Evolutionary conservation across 768 basidiomycete genomes (phyloP).

Genomic region (Mycena capillaripes): DNA sequence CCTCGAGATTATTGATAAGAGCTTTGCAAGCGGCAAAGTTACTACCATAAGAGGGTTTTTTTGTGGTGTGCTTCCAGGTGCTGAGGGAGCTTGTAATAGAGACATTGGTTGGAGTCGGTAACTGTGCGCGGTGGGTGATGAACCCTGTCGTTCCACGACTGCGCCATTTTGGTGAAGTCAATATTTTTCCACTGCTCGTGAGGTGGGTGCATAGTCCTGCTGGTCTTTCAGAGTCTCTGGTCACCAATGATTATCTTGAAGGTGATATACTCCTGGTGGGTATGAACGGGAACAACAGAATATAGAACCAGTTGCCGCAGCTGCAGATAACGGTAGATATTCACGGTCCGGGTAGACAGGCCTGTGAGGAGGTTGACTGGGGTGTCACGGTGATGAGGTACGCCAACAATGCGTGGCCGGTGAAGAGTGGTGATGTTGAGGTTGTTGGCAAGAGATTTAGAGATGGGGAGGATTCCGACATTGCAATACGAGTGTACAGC

Average conservation of each 20-base stretch:
- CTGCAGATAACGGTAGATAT: slow-evolving; percentile 1
- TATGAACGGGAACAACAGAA: slow-evolving; percentile 3
- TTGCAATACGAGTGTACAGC: background rate
- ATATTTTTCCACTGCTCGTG: slow-evolving; percentile 4
- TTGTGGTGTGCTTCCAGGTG: slow-evolving; percentile 9
- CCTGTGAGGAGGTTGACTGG: background rate
- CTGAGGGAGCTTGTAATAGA: slow-evolving; percentile 4
- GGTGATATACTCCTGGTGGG: slow-evolving; percentile 2
- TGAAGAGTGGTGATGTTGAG: slow-evolving; percentile 1
- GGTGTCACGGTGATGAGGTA: slow-evolving; percentile 9
- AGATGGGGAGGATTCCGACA: background rate
- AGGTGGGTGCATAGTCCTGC: background rate
- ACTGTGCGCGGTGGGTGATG: background rate
- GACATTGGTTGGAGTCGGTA: background rate
- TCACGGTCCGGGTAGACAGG: background rate
- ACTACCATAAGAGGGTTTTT: slow-evolving; percentile 4
- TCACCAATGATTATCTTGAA: background rate
- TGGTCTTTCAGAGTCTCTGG: background rate
- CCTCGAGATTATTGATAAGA: background rate
- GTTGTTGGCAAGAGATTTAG: background rate
- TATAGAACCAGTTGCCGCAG: background rate
- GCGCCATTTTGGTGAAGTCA: background rate
- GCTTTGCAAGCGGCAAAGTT: slow-evolving; percentile 1
- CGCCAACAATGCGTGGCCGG: background rate
- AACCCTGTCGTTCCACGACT: slow-evolving; percentile 4